These are phyloP conservation scores for Sporobolomyces phaffii DNA, from an alignment of 768 basidiomycete genomes.

Conservation along the genomic window DNA sequence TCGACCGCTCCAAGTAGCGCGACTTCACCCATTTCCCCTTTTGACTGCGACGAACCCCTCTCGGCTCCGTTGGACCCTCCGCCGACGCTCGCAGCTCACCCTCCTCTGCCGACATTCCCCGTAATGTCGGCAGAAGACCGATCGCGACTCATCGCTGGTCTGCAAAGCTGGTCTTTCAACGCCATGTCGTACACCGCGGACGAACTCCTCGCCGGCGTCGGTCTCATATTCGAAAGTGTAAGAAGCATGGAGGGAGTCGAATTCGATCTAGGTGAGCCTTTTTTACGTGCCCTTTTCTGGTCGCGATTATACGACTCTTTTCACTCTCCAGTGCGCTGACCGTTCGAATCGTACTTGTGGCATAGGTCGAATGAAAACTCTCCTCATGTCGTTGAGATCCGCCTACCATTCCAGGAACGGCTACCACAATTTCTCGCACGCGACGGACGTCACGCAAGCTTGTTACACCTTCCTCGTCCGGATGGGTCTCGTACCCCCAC, in stretches of 20 bases:
- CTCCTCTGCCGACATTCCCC: constrained; percentile 19
- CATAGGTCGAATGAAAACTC: constrained; percentile 68
- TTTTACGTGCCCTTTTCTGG: background rate
- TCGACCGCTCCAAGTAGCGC: constrained; percentile 23
- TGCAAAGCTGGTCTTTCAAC: constrained; percentile 84
- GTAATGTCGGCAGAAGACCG: constrained; percentile 47
- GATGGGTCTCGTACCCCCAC: constrained; percentile 73
- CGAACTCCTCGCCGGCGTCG: constrained; percentile 71
- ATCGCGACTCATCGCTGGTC: constrained; percentile 58
- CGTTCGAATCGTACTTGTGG: constrained; percentile 1
- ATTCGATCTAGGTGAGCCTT: constrained; percentile 46
- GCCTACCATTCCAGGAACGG: constrained; percentile 86
- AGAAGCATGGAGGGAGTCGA: constrained; percentile 65
- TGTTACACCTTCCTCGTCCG: constrained; percentile 74
- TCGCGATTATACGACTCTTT: constrained; percentile 16
- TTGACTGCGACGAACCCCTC: background rate
- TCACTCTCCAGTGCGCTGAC: background rate
- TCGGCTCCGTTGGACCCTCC: constrained; percentile 51
- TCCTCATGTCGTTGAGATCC: constrained; percentile 80
- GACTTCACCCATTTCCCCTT: constrained; percentile 9
- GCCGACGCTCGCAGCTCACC: background rate
- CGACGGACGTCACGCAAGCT: constrained; percentile 91
- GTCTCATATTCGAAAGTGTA: constrained; percentile 78
- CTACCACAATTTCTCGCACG: constrained; percentile 98
- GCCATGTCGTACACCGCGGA: constrained; percentile 75